Evolutionary conservation across 2,329 filamentous ascomycete species (phyloP), one percentile per base, ranked within the genome.

Genomic region (Aspergillus japonicus): DNA sequence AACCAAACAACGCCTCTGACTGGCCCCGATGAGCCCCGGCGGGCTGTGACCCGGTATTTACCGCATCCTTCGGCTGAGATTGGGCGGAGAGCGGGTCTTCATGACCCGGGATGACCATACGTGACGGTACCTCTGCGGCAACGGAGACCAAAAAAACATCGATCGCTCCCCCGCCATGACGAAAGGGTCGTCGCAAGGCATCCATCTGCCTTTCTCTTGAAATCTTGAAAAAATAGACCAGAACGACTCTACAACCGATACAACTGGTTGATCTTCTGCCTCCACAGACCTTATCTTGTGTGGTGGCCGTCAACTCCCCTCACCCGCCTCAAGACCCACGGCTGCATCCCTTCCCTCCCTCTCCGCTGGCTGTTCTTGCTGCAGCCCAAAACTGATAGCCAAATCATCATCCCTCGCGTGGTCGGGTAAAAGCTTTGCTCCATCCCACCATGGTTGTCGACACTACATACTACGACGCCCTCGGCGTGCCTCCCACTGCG

Each of bases 381-480:
- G 14, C 47, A 31, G 29, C 50, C n/a, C 21, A 19, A 51, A 19
- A 51, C 33, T 19, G 26, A 47, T 31, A 44, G 39, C 5, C 44
- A 55, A 7, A 55, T 48, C 49, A 47, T 29, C 35, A 49, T 24
- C 19, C 31, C 42, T 57, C 24, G 44, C 29, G 53, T 56, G 33
- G 49, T 50, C 54, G 56, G 58, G 50, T 57, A 23, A 10, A 47
- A 54, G 51, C 35, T 44, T 44, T 54, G 53, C 56, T 50, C 47
- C 53, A 49, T 52, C 57, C 59, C 64, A 81, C 71, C 73, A 96
- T 96, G 92, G 92, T 95, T 69, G 90, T 89, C 70, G 92, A 96
- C 77, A 96, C 91, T 60, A 81, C 86, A 68, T 96, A 96, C 79
- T 96, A 96, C 78, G 92, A 96, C 78, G 87, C 87, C 68, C 83